A percentile compares a stretch with the other conserved stretches of the same genome.
Conservation (phyloP, 352 stramenopile species). For the Aphanomyces euteiches region DNA sequence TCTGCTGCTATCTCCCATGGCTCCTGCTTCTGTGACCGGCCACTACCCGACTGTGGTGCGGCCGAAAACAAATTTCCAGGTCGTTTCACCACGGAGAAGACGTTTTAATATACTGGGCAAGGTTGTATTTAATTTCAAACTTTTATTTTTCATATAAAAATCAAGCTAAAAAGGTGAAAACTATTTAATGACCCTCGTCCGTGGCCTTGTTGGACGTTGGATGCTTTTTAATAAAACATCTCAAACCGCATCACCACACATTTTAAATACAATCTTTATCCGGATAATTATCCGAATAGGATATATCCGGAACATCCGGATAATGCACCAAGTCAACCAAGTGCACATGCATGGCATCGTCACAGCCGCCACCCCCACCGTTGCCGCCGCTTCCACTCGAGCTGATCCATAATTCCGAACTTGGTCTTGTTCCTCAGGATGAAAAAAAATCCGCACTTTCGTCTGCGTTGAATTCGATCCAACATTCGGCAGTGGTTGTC, state of each 20-base stretch:
- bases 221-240: not conserved
- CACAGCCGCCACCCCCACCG: conserved; percentile 11
- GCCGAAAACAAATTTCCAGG: conserved; percentile 19
- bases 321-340: not conserved
- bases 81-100: conserved; percentile 9
- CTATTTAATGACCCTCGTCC: not conserved
- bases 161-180: not conserved
- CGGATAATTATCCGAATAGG: conserved; percentile 12
- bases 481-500: conserved; percentile 14
- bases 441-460: not conserved
- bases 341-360: not conserved
- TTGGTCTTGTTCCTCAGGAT: not conserved
- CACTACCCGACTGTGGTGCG: not conserved
- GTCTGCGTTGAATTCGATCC: not conserved
- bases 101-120: not conserved
- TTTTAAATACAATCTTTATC: conserved; percentile 27
- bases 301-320: not conserved
- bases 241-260: conserved; percentile 10
- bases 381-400: conserved; percentile 19
- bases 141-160: conserved; percentile 4
- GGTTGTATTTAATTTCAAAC: not conserved
- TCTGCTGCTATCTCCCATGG: conserved; percentile 25
- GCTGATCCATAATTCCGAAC: conserved; percentile 8
- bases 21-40: not conserved
- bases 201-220: too few relatives aligned